Evolutionary conservation across 2,329 filamentous ascomycete genomes (phyloP), one percentile per base, ranked within the genome.

Genomic region (Penicillium sp.): DNA sequence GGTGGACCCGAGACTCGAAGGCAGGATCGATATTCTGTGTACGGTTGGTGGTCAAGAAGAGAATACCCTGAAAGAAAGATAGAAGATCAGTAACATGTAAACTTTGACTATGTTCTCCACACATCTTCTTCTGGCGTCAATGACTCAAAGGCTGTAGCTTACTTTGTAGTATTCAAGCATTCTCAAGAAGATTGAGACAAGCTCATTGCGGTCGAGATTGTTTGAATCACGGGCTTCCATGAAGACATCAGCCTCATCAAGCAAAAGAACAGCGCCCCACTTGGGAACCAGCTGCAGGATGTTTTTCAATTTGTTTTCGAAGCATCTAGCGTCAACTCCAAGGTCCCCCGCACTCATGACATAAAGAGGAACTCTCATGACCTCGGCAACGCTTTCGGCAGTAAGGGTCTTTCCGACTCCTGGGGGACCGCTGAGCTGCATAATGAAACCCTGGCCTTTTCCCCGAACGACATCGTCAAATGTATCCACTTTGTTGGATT

Each of bases 391-490:
- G 54, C 73, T 75, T 61, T 81, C 80, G 6, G 77, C 78, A 4
- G 79, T 81, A 24, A 80, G 64, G 0, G 81, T 84, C 68, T 84
- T 84, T 14, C 81, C 81, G 2, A 82, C 79, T 3, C 81, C 81
- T 0, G 81, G 80, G 0, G 78, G 78, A 2, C 80, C 81, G 43
- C 72, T 75, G 2, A 83, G 73, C 4, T 82, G 72, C 54, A 82
- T 71, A 53, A 82, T 80, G 51, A 82, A 75, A 10, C 81, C 80
- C 16, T 74, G 73, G 13, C 81, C 81, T 61, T 83, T 83, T 31
- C 79, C 80, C 29, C 77, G 72, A 26, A 83, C 78, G 18, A 82
- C 69, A 59, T 82, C 79, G 62, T 81, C 79, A 59, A 81, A 80
- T 10, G 61, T 50, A 29, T 71, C 71, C 18, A 68, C 62, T 35